Evolutionary conservation across 1,139 yeast species (phyloP), one percentile per base, ranked within the genome.

Genomic region (Pichia sp.): DNA sequence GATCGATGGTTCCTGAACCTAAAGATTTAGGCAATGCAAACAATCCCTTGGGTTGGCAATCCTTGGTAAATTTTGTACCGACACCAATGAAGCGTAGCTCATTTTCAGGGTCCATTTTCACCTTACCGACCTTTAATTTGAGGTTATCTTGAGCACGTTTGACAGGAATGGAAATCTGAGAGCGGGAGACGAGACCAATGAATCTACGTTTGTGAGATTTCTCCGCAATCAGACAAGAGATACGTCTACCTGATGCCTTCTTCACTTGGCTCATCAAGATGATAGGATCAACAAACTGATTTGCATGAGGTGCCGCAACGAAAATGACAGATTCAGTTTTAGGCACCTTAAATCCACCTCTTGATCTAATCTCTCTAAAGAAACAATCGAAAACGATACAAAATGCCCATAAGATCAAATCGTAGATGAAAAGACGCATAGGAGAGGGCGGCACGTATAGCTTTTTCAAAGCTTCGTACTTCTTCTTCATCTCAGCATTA

Each of bases 301-400:
- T 91, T 24, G 96, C 95, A 63, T 88, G 98, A 8, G 97, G 97
- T 8, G 96, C 98, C 2, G 93, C 97, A 30, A 91, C 97, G 54
- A 91, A 85, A 39, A 91, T 87, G 17, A 87, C 77, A 0, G 97
- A 94, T 1, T 96, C 96, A 10, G 69, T 57, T 28, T 73, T 67
- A 4, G 98, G 97, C 39, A 91, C 73, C 38, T 88, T 69, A 63
- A 79, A 88, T 1, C 96, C 93, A 4, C 96, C 96, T 43, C 98
- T 69, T 4, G 96, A 81, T 42, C 88, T 69, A 46, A 88, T 83
- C 54, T 88, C 96, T 45, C 97, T 66, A 60, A 91, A 91, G 64
- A 91, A 91, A 42, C 61, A 56, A 31, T 56, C 60, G 32, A 56
- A 56, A 10, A 56, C 47, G 16, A 56, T 48, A 18, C 49, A 39